phyloP scores from a whole-genome alignment of 1,139 yeast genomes.

The Yamadazyma dushanensis region DNA sequence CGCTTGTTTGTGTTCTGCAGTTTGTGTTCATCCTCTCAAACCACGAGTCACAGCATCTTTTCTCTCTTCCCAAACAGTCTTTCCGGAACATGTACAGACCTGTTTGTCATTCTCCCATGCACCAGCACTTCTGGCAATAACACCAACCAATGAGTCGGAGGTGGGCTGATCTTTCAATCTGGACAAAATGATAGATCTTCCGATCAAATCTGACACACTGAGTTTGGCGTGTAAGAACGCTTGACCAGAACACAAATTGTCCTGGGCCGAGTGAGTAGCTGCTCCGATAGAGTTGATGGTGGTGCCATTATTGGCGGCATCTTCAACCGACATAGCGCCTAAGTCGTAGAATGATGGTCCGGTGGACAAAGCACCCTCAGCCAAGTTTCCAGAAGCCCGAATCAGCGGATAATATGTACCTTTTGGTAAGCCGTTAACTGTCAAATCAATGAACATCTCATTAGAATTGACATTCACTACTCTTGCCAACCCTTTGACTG shows the following conservation, averaged over 20 bases:
- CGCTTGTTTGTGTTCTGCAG: too few species aligned
- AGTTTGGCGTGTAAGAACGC: slow-evolving; percentile 60
- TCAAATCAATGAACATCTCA: slow-evolving; percentile 68
- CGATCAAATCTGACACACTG: slow-evolving; percentile 66
- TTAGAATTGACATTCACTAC: slow-evolving; percentile 65
- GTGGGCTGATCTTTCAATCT: slow-evolving; percentile 37
- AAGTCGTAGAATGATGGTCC: slow-evolving; percentile 54
- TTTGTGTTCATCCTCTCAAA: slow-evolving; percentile 7
- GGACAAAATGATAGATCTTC: slow-evolving; percentile 73
- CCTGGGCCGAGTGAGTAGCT: slow-evolving; percentile 19
- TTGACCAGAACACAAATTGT: slow-evolving; percentile 53
- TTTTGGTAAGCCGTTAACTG: slow-evolving; percentile 65
- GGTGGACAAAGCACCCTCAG: slow-evolving; percentile 69
- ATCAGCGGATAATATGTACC: slow-evolving; percentile 73
- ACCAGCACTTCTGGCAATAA: slow-evolving; percentile 95
- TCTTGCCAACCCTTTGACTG: slow-evolving; percentile 86
- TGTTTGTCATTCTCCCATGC: slow-evolving; percentile 94
- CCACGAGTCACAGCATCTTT: slow-evolving; percentile 39
- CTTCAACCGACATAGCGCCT: slow-evolving; percentile 46
- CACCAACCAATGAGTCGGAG: slow-evolving; percentile 66
- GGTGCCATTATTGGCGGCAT: slow-evolving; percentile 33
- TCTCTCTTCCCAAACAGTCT: slow-evolving; percentile 95
- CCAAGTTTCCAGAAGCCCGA: slow-evolving; percentile 71
- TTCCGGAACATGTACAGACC: slow-evolving; percentile 93
- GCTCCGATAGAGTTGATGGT: slow-evolving; percentile 43